Conservation (phyloP, 1,139 yeast genomes). For the Candida glucosophila region DNA sequence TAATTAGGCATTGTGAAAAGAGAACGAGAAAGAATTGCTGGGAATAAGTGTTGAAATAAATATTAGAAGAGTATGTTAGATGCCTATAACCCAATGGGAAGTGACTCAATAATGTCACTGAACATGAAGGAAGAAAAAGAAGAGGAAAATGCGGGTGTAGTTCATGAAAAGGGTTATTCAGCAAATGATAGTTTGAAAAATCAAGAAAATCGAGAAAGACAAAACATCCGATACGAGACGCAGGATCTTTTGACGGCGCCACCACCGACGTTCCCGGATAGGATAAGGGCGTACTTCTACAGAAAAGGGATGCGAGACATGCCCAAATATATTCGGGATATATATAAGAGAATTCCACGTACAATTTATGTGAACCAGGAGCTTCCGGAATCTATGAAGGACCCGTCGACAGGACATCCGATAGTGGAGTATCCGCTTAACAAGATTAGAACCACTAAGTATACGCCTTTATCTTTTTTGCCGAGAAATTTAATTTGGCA, state of each 20-base stretch:
- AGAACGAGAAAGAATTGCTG: no score
- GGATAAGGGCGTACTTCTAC: constrained; percentile 20
- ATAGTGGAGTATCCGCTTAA: constrained; percentile 59
- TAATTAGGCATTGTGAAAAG: no score
- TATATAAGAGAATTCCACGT: constrained; percentile 29
- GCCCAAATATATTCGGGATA: constrained; percentile 28
- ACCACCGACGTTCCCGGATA: constrained; percentile 26
- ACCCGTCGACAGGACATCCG: constrained; percentile 48
- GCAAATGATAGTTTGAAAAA: not conserved
- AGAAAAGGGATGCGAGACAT: constrained; percentile 22
- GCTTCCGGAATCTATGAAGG: constrained; percentile 22
- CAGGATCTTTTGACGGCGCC: constrained; percentile 17
- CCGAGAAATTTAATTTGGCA: constrained; percentile 79
- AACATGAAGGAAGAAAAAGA: constrained; percentile 1
- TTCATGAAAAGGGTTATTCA: not conserved
- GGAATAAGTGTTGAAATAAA: no score
- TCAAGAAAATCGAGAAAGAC: no score
- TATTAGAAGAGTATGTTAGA: no score
- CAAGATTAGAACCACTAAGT: constrained; percentile 92
- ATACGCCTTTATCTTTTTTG: constrained; percentile 80
- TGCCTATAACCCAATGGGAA: not conserved
- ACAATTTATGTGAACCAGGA: constrained; percentile 29
- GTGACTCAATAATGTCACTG: constrained; percentile 1
- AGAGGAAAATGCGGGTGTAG: constrained; percentile 1
- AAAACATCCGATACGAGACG: no score